Evolutionary conservation across 169 alveolate species (phyloP), one percentile per base, ranked within the genome.

Genomic region (Eimeria tenella): DNA sequence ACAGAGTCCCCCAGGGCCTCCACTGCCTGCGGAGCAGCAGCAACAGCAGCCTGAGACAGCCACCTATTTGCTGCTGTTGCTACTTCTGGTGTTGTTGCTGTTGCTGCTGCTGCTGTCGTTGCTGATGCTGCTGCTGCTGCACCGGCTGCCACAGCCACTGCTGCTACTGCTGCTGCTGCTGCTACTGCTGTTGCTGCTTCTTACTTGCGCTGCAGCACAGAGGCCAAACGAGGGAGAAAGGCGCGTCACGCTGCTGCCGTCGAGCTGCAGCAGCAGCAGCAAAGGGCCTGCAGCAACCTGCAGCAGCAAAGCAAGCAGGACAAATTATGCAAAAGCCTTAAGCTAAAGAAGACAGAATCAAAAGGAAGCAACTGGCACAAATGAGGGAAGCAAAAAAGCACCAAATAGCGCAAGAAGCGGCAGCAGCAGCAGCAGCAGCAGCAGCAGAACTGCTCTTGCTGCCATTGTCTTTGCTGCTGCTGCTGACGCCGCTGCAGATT

Each of bases 171-270:
- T 7, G 82, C 15, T 23, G 82, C 82, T 50, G 86, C 68, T 0
- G 82, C 56, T 21, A n/a, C 82, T 21, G 50, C 19, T 25, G 82
- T 11, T 71, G 82, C 82, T 75, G 86, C 68, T 1, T 65, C 86
- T 52, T 52, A 75, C 86, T 52, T 75, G 86, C 2, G 86, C 86
- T 49, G 86, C 31, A 49, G 86, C 60, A 53, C 86, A 75, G 56
- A 75, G 86, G 25, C 23, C 10, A 42, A 75, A 75, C 31, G 86
- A 75, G 25, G 68, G 63, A 42, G 60, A 42, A 11, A 75, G 65
- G 42, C 10, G 86, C 25, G 8, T 42, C 19, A 75, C 86, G n/a
- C 42, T 23, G 60, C 19, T 75, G 86, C 86, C 65, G 63, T 13
- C 42, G 15, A 49, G 31, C 49, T 49, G 65, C 13, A 53, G 65